These are phyloP conservation scores for Bifiguratus adelaidae DNA, from an alignment of 192 early-diverging fungal species.

Conservation along the genomic window DNA sequence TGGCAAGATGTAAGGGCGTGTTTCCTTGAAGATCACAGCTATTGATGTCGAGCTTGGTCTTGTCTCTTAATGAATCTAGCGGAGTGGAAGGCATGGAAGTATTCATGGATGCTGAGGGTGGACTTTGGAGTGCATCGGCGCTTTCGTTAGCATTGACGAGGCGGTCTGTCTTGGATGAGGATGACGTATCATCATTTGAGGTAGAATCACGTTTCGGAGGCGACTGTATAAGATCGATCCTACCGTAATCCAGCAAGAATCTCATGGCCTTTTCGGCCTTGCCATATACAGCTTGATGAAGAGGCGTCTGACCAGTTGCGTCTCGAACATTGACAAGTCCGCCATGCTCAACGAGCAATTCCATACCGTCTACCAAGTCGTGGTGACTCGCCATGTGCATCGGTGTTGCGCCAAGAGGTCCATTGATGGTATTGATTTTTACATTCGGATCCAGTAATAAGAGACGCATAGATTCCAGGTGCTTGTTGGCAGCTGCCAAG, in stretches of 20 bases:
- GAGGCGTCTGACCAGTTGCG: constrained; percentile 17
- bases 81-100: no score
- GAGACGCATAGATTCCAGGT: constrained; percentile 20
- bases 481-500: constrained; percentile 16
- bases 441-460: constrained; percentile 13
- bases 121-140: constrained; percentile 1
- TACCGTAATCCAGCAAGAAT: constrained; percentile 10
- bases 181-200: no score
- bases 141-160: no score
- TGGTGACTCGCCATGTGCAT: constrained; percentile 12
- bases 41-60: no score
- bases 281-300: constrained; percentile 13
- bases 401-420: constrained; percentile 17
- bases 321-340: constrained; percentile 10
- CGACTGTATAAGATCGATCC: no score
- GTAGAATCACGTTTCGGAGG: no score
- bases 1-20: constrained; percentile 15
- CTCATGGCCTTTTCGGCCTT: constrained; percentile 4
- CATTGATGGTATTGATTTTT: constrained; percentile 13
- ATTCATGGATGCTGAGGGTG: no score
- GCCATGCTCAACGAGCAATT: constrained; percentile 18
- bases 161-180: no score
- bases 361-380: constrained; percentile 12
- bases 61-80: no score
- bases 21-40: constrained; percentile 18